Base-by-base conservation (phyloP, 768 basidiomycete genomes). In the Ramaria sp. region DNA sequence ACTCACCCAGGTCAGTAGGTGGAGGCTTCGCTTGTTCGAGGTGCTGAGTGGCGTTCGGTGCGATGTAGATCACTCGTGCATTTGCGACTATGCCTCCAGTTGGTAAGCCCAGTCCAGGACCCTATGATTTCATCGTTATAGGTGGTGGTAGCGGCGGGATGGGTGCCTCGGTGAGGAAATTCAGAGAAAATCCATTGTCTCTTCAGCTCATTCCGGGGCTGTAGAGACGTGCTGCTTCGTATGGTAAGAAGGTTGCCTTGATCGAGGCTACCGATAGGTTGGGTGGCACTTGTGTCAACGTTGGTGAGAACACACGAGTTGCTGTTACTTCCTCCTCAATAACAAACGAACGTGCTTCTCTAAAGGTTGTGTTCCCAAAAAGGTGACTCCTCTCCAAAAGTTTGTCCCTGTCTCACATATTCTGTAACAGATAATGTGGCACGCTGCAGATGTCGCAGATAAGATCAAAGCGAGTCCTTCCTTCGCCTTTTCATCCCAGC, bases 281-380 rank as follows among this genome's bases (percentile, higher is more conserved):
- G 2, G 96, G 96, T 32, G 96, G 95, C 50, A 97, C 95, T 36
- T 99, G 96, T 65, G 96, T 99, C 57, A 97, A 97, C 67, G 95
- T 99, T 57, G 95, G 92, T 88, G 61, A 60, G 88, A 74, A 34
- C 18, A 56, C 24, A 24, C n/a, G n/a, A 34, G 3, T 50, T 50
- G 13, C 39, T 16, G 1, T n/a, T 20, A n/a, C 5, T 38, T 24
- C 51, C 10, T 13, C 10, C 41, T 39, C 16, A 18, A 22, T 5
- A 47, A 2, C 28, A 41, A 34, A 37, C 9, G 9, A 28, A 7
- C n/a, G 61, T 56, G 18, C 13, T 18, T 44, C 18, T 22, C 9
- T 44, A 6, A 59, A 88, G 91, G 92, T 62, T 97, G 95, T 71
- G 92, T 99, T 5, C 96, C 96, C 15, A 99, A 99, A 73, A 99